Conservation (phyloP, 257 asterid genomes). For the Petunia secreta region DNA sequence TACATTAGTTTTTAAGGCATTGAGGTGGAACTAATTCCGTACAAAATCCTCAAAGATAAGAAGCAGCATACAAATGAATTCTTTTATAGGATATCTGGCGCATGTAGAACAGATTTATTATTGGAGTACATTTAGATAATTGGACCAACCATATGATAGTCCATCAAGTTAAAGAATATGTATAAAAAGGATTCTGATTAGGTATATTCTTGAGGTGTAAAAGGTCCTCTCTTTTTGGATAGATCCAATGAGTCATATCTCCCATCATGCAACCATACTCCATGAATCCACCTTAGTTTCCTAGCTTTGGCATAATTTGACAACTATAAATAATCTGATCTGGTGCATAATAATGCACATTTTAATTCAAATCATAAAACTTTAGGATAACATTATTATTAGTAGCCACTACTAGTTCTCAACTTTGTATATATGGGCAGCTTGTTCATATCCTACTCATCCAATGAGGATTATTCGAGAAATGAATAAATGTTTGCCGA, state of each 20-base stretch:
- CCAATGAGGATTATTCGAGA: not conserved
- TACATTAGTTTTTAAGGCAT: too few relatives aligned
- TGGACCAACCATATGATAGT: not conserved
- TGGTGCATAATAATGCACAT: not conserved
- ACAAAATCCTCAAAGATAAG: not conserved
- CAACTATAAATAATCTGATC: too few relatives aligned
- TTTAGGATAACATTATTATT: not conserved
- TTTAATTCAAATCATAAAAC: not conserved
- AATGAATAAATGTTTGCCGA: too few relatives aligned
- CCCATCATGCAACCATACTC: not conserved
- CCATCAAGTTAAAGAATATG: not conserved
- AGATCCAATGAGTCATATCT: not conserved
- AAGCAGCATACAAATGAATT: not conserved
- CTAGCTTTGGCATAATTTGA: not conserved
- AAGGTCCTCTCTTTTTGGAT: not conserved
- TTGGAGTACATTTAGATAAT: not conserved
- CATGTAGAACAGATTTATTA: not conserved
- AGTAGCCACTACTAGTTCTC: not conserved
- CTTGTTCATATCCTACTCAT: not conserved
- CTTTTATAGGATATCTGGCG: not conserved
- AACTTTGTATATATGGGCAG: not conserved
- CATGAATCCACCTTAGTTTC: too few relatives aligned
- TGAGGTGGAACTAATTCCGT: not conserved
- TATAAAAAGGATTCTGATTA: not conserved
- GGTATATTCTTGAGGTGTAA: not conserved